Base-by-base conservation (phyloP, 1,139 yeast species). In the Casaregolazyma lundiana region DNA sequence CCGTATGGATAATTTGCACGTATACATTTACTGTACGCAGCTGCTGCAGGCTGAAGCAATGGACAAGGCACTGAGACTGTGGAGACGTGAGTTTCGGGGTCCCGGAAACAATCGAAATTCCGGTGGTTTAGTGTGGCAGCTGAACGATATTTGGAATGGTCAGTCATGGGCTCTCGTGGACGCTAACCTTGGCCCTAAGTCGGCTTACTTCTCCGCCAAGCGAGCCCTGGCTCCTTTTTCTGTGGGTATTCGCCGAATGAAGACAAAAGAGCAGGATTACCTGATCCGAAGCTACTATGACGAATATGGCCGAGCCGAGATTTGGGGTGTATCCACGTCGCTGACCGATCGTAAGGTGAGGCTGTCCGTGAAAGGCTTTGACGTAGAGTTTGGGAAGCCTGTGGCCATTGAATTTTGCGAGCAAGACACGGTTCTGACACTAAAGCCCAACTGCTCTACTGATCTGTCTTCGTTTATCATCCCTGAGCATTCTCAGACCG, bases 61-160 rank as follows among this genome's bases (percentile, higher is more conserved):
- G 35, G 61, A 64, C 3, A 67, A 61, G 51, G 77, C 77, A 2
- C 68, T 67, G 45, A 57, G 68, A 41, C 60, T 61, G 45, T 73
- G 75, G 73, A 61, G 75, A 56, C 53, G 75, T n/a, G 58, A 66
- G 47, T 74, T 76, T 76, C 54, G 60, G 35, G n/a, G n/a, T n/a
- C n/a, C n/a, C n/a, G 65, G 61, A 1, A 52, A 60, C 35, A 53
- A 68, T 41, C 54, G 59, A 39, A 51, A 58, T 39, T 72, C 75
- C 15, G 76, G 76, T 0, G 67, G 68, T 1, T 54, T 72, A 17
- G 73, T 73, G n/a, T 73, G 78, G 78, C 78, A 73, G 53, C 57
- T 72, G 20, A 72, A 73, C 48, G 78, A 73, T 53, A 71, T 76
- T 52, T 73, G 77, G 76, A 78, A 78, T 2, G 73, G 66, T 6